phyloP scores from a whole-genome alignment of 176 grass and related monocot species.

The Oryza longistaminata region DNA sequence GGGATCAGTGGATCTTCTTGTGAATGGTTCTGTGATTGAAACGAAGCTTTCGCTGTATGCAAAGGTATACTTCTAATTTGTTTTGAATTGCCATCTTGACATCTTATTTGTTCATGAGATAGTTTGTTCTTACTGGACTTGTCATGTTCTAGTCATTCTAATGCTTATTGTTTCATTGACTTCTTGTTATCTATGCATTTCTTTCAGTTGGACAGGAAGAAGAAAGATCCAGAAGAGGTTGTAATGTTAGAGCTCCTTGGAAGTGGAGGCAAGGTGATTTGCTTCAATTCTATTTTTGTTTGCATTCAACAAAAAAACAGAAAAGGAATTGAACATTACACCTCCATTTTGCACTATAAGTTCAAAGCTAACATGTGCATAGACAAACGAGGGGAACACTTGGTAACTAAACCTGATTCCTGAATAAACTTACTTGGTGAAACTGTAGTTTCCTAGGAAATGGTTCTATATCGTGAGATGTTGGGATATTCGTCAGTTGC shows the following conservation, averaged over 20 bases:
- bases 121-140: background rate
- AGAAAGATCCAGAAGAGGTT: constrained; percentile 58
- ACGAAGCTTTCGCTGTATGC: constrained; percentile 84
- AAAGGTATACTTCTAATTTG: constrained; percentile 56
- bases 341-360: background rate
- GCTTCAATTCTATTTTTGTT: constrained; percentile 19
- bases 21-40: constrained; percentile 90
- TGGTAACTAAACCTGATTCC: background rate
- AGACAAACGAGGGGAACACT: background rate
- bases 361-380: background rate
- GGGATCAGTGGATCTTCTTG: constrained; percentile 82
- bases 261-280: constrained; percentile 85
- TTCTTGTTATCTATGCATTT: constrained; percentile 30
- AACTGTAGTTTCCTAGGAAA: background rate
- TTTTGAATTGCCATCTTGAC: constrained; percentile 10
- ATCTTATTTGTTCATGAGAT: background rate
- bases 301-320: constrained; percentile 6
- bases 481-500: background rate
- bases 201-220: constrained; percentile 74
- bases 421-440: constrained; percentile 1
- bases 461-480: background rate
- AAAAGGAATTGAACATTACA: background rate
- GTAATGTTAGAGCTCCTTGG: constrained; percentile 81
- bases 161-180: constrained; percentile 20
- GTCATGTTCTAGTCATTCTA: background rate